Evolutionary conservation across 2,329 filamentous ascomycete species (phyloP).

Genomic region (Aspergillus niger): DNA sequence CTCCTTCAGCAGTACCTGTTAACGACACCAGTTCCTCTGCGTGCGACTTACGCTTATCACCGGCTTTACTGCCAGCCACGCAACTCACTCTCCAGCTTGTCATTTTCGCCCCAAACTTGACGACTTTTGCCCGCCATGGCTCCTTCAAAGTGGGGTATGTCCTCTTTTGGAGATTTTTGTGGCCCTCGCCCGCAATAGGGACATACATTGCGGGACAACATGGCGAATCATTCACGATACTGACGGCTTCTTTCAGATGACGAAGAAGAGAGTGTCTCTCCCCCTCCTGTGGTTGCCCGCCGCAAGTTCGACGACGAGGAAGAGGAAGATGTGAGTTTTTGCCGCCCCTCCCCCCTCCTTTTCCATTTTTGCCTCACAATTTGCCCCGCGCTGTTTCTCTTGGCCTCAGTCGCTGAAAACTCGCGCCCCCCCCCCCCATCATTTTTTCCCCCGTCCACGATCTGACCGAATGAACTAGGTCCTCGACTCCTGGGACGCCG

Average conservation of each 20-base stretch:
- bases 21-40: conserved; percentile 7
- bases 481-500: conserved; percentile 94
- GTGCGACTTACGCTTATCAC: background rate
- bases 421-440: too few species aligned
- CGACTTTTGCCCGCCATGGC: conserved; percentile 40
- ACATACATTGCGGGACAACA: background rate
- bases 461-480: conserved; percentile 58
- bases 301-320: conserved; percentile 93
- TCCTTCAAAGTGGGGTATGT: conserved; percentile 54
- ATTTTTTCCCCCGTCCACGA: background rate
- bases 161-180: conserved; percentile 8
- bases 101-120: conserved; percentile 13
- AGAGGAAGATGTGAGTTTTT: conserved; percentile 69
- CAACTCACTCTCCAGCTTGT: conserved; percentile 7
- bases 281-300: conserved; percentile 51
- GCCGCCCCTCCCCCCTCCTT: background rate
- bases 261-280: conserved; percentile 57
- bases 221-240: background rate
- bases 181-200: background rate
- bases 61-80: background rate
- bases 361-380: background rate
- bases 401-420: too few species aligned
- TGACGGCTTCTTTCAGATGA: conserved; percentile 33
- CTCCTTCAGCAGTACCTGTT: background rate
- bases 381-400: background rate